A percentile compares a stretch with the other conserved stretches of the same genome.
Conservation (phyloP, 257 asterid species). For the Nicotiana otophora region DNA sequence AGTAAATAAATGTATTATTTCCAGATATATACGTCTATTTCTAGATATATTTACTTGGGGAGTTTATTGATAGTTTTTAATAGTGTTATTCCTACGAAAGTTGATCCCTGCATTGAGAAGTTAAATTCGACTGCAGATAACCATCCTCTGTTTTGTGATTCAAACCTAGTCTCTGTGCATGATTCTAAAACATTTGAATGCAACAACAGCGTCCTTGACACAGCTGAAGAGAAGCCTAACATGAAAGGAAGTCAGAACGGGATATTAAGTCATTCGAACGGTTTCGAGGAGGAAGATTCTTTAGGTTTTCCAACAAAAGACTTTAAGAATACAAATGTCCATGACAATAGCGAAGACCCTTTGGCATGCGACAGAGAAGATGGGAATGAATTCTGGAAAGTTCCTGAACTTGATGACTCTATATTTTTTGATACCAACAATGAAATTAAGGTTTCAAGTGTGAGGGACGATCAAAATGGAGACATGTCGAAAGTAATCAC, state of each 20-base stretch:
- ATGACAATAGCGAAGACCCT: conserved; percentile 16
- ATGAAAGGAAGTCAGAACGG: conserved; percentile 58
- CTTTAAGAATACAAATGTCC: conserved; percentile 26
- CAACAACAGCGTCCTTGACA: conserved; percentile 36
- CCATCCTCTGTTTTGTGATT: background rate
- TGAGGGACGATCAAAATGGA: conserved; percentile 13
- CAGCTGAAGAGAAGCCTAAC: conserved; percentile 35
- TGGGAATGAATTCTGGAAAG: conserved; percentile 28
- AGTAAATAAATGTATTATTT: no score
- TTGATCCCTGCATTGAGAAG: conserved; percentile 8
- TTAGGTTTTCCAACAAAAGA: conserved; percentile 31
- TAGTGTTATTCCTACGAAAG: background rate
- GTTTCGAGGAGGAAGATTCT: conserved; percentile 27
- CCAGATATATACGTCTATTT: no score
- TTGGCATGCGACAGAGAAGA: conserved; percentile 21
- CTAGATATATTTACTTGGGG: background rate
- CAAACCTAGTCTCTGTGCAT: conserved; percentile 5
- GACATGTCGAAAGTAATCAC: background rate
- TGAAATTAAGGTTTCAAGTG: conserved; percentile 19
- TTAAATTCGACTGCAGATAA: conserved; percentile 7
- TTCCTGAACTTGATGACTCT: conserved; percentile 13
- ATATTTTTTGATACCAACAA: conserved; percentile 23
- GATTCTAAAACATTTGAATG: conserved; percentile 28
- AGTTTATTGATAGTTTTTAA: background rate
- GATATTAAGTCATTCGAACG: conserved; percentile 30